Percentiles rank a stretch among this genome's conserved stretches.
Evolutionary conservation across 257 asterid genomes (phyloP).

Genomic region (Solanum rostratum): DNA sequence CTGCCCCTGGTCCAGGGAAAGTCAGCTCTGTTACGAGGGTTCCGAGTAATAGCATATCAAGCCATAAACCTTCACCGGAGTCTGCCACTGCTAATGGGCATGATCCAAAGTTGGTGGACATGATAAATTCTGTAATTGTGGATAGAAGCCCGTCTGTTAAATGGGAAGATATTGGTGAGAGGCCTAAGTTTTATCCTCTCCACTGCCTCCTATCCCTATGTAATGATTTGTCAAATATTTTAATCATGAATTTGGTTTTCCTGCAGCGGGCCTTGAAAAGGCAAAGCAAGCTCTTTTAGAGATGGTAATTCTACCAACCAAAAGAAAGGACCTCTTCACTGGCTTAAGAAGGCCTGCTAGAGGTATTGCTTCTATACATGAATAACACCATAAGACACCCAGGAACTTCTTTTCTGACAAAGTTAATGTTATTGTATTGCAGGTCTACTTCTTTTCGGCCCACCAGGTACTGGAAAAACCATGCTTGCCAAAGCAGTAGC

Average conservation of each 20-base stretch:
- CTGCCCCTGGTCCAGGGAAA: constrained; percentile 21
- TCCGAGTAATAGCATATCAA: constrained; percentile 21
- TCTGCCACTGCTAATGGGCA: constrained; percentile 42
- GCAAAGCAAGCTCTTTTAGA: constrained; percentile 93
- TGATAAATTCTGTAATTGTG: constrained; percentile 84
- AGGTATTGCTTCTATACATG: constrained; percentile 35
- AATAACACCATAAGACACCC: not conserved
- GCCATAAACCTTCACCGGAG: constrained; percentile 33
- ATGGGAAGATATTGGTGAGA: constrained; percentile 98
- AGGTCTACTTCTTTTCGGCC: constrained; percentile 98
- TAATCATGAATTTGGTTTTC: not conserved
- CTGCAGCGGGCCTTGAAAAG: constrained; percentile 95
- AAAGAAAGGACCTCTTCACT: constrained; percentile 90
- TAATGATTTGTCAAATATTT: not conserved
- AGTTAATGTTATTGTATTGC: constrained; percentile 11
- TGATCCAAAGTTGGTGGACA: constrained; percentile 76
- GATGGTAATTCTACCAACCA: constrained; percentile 95
- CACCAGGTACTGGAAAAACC: constrained; percentile 99
- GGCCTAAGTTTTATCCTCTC: not conserved
- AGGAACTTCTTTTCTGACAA: not conserved
- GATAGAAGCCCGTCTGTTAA: constrained; percentile 91
- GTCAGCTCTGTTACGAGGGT: constrained; percentile 24
- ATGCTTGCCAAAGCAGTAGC: constrained; percentile 99
- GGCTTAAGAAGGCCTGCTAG: constrained; percentile 93
- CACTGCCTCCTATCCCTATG: constrained; percentile 1